These are phyloP conservation scores for Cucurbita argyrosperma DNA, from an alignment of 306 rosid genomes.

Conservation along the genomic window DNA sequence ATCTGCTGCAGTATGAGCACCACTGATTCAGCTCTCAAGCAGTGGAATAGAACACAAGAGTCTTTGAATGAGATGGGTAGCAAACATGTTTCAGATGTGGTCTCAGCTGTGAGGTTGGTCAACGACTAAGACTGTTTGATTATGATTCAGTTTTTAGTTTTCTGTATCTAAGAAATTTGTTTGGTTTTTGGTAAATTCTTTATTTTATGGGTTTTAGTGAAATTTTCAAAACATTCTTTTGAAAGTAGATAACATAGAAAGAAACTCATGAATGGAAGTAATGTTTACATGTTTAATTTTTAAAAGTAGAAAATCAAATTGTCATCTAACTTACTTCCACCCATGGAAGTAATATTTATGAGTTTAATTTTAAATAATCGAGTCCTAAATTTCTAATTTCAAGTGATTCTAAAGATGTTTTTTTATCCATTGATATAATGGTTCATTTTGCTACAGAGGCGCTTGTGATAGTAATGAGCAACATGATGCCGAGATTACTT, in stretches of 20 bases:
- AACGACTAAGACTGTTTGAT: neutral
- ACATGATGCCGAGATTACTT: conserved; percentile 52
- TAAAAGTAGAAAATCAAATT: too few relatives aligned
- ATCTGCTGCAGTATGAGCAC: conserved; percentile 30
- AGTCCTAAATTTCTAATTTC: neutral
- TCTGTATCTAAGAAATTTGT: too few relatives aligned
- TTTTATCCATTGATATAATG: neutral
- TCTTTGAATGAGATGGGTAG: conserved; percentile 49
- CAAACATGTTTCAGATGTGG: conserved; percentile 39
- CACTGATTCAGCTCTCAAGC: conserved; percentile 42
- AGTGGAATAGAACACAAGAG: conserved; percentile 42
- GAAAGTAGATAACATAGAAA: too few relatives aligned
- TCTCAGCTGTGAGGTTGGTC: conserved; percentile 53
- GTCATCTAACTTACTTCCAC: too few relatives aligned
- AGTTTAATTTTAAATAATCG: too few relatives aligned
- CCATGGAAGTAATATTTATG: too few relatives aligned
- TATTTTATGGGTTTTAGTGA: too few relatives aligned
- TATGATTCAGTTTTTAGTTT: too few relatives aligned
- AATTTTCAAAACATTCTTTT: too few relatives aligned
- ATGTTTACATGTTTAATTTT: too few relatives aligned
- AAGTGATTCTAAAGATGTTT: neutral
- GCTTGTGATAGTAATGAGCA: conserved; percentile 46
- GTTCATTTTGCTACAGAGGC: conserved; percentile 21
- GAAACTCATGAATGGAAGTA: too few relatives aligned
- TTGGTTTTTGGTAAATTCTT: too few relatives aligned